Conservation (phyloP, 2,329 filamentous ascomycete genomes). For the Colletotrichum siamense region DNA sequence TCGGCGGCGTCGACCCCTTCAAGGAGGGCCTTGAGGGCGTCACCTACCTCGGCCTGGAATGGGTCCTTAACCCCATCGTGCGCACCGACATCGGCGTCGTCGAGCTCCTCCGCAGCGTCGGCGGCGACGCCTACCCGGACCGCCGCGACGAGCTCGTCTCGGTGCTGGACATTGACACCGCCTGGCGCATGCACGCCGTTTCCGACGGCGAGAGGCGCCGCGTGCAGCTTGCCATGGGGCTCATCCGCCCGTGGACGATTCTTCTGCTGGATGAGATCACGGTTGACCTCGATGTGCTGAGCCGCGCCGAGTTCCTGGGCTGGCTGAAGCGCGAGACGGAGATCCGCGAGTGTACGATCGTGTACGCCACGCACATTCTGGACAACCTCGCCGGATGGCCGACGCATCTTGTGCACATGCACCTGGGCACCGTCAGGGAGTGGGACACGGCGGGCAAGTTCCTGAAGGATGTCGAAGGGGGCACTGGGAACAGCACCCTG, state of each 20-base stretch:
- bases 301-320: conserved; percentile 80
- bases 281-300: conserved; percentile 91
- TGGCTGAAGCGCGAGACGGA: conserved; percentile 92
- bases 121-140: conserved; percentile 81
- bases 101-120: conserved; percentile 84
- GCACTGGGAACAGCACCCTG: conserved; percentile 77
- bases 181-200: conserved; percentile 96
- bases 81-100: conserved; percentile 92
- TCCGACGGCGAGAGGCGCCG: conserved; percentile 89
- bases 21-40: conserved; percentile 89
- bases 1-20: conserved; percentile 91
- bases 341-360: conserved; percentile 81
- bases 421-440: conserved; percentile 84
- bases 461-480: conserved; percentile 54
- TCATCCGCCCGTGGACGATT: conserved; percentile 89
- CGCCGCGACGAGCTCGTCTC: conserved; percentile 85
- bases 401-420: conserved; percentile 95
- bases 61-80: conserved; percentile 97
- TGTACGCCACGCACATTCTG: conserved; percentile 97
- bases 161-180: conserved; percentile 90
- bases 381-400: conserved; percentile 96
- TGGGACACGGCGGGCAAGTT: conserved; percentile 79
- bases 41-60: conserved; percentile 96
- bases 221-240: conserved; percentile 95
- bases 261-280: conserved; percentile 95